Evolutionary conservation across 2,329 filamentous ascomycete species (phyloP).

Genomic region (Cordyceps fumosorosea): DNA sequence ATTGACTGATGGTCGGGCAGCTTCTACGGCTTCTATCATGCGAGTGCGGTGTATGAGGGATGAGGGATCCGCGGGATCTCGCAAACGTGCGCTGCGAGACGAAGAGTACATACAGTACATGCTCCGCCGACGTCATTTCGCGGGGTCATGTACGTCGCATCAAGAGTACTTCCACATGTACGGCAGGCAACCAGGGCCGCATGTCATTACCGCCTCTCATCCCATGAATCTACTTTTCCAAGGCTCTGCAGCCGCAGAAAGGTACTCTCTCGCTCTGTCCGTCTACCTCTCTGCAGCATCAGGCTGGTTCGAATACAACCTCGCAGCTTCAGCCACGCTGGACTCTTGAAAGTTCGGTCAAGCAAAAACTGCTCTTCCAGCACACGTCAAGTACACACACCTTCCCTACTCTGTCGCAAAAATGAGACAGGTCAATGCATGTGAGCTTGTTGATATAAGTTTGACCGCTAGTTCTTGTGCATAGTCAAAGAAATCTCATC

Average conservation of each 20-base stretch:
- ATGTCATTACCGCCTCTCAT: not conserved
- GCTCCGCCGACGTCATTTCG: not conserved
- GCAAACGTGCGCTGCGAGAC: not conserved
- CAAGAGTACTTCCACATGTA: not conserved
- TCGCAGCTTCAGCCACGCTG: not conserved
- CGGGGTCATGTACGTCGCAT: not conserved
- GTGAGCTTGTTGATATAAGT: not conserved
- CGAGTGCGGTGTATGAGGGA: not conserved
- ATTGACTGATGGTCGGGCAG: not conserved
- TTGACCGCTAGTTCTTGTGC: constrained; percentile 9
- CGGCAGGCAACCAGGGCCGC: not conserved
- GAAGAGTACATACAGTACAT: not conserved
- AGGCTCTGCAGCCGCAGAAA: not conserved
- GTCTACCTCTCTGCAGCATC: not conserved
- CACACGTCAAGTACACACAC: not conserved
- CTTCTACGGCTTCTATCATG: not conserved
- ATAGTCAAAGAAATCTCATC: not conserved
- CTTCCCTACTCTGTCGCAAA: not conserved
- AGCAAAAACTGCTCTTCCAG: not conserved
- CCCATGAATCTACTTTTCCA: not conserved
- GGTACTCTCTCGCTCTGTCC: not conserved
- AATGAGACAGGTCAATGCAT: constrained; percentile 3
- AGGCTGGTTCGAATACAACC: not conserved
- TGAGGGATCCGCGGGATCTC: not conserved
- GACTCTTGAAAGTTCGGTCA: not conserved